Percentiles rank a stretch among this genome's conserved stretches.
These are phyloP conservation scores for Saturnispora galanensis DNA, from an alignment of 805 yeast species.

Conservation along the genomic window DNA sequence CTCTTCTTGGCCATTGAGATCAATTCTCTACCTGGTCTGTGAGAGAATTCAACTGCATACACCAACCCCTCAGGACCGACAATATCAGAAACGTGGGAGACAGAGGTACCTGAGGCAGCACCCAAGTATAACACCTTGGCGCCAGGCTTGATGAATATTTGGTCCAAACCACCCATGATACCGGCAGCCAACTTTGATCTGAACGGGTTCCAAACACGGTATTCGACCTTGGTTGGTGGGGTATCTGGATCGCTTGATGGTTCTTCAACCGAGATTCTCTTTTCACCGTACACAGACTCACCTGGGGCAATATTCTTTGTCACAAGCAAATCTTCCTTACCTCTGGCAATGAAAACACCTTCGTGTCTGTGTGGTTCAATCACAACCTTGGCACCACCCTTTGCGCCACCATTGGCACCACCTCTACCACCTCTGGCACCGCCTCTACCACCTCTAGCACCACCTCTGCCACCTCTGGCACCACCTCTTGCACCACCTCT, in stretches of 20 bases:
- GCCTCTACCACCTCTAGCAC: conserved; percentile 49
- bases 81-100: conserved; percentile 94
- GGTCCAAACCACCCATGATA: conserved; percentile 99
- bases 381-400: conserved; percentile 91
- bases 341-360: conserved; percentile 98
- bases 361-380: conserved; percentile 98
- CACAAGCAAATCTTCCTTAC: conserved; percentile 96
- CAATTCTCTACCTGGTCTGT: conserved; percentile 99
- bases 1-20: conserved; percentile 99
- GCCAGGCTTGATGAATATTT: conserved; percentile 95
- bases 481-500: conserved; percentile 42
- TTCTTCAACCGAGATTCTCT: conserved; percentile 88
- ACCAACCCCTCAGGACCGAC: conserved; percentile 99
- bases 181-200: conserved; percentile 99
- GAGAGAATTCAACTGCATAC: conserved; percentile 98
- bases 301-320: conserved; percentile 98
- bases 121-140: conserved; percentile 95
- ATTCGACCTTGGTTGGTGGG: conserved; percentile 89
- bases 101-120: conserved; percentile 99
- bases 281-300: conserved; percentile 97
- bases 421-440: conserved; percentile 54
- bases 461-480: conserved; percentile 35
- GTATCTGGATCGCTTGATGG: conserved; percentile 82
- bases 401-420: conserved; percentile 72
- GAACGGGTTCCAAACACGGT: conserved; percentile 99